phyloP scores from a whole-genome alignment of 192 early-diverging fungal genomes.

The Allomyces arbusculus region DNA sequence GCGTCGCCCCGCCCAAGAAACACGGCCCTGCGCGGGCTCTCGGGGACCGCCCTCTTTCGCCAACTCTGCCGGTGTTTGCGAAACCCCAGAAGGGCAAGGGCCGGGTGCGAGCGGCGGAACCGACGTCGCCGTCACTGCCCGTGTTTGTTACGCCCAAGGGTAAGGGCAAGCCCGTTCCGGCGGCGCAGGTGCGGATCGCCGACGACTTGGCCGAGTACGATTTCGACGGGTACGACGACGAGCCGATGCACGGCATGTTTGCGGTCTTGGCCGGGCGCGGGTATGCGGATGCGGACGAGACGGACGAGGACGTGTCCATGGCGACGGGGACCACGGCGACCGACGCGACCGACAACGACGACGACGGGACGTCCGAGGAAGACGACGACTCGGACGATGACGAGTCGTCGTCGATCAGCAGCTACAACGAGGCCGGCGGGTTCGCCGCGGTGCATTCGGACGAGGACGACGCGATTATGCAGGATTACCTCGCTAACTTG shows the following conservation, averaged over 20 bases:
- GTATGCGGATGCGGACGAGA: background rate
- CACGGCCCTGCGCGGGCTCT: no score
- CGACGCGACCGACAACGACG: background rate
- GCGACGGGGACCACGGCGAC: background rate
- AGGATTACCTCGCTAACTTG: background rate
- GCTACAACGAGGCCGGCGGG: background rate
- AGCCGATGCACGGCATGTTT: background rate
- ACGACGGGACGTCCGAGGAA: background rate
- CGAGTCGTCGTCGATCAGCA: background rate
- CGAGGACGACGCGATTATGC: background rate
- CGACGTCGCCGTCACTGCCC: no score
- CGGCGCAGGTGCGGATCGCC: background rate
- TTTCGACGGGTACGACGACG: background rate
- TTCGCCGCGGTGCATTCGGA: background rate
- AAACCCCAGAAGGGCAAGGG: no score
- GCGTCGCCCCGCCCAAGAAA: no score
- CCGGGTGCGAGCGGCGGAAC: no score
- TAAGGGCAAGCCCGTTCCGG: no score
- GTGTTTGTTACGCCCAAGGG: no score
- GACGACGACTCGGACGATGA: background rate
- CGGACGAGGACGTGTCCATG: background rate
- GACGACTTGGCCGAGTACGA: background rate
- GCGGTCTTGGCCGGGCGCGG: background rate
- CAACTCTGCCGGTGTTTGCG: no score
- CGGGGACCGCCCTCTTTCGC: no score